Evolutionary conservation across 2,329 filamentous ascomycete genomes (phyloP).

Genomic region (Chaetomium olivaceum): DNA sequence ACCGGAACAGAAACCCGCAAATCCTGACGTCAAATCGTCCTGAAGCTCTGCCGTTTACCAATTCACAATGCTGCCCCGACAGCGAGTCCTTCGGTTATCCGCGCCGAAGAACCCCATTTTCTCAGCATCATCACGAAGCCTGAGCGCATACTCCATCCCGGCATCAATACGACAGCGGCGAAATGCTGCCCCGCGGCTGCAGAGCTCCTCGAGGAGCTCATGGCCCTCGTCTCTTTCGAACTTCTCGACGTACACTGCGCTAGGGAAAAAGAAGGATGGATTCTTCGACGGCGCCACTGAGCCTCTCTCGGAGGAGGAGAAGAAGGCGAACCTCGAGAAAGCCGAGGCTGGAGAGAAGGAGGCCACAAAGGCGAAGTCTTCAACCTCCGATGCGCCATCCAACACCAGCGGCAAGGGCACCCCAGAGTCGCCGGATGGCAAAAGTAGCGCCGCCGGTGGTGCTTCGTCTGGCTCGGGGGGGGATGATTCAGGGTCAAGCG

Average conservation of each 20-base stretch:
- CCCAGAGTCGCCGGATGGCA: slow-evolving; percentile 52
- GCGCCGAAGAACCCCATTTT: slow-evolving; percentile 24
- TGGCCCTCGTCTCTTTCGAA: slow-evolving; percentile 28
- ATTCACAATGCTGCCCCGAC: slow-evolving; percentile 33
- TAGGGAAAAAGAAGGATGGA: slow-evolving; percentile 46
- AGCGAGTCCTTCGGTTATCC: slow-evolving; percentile 30
- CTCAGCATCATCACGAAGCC: slow-evolving; percentile 23
- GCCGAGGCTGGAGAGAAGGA: slow-evolving; percentile 49
- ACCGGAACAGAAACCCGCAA: slow-evolving; percentile 16
- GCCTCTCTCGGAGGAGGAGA: slow-evolving; percentile 55
- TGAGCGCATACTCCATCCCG: slow-evolving; percentile 22
- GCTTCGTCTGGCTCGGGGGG: slow-evolving; percentile 50
- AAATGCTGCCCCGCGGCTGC: slow-evolving; percentile 21
- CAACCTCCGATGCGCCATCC: slow-evolving; percentile 43
- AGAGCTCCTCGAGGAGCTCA: slow-evolving; percentile 15
- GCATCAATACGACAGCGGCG: slow-evolving; percentile 23
- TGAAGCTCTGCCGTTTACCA: slow-evolving; percentile 7
- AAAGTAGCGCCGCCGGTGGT: slow-evolving; percentile 59
- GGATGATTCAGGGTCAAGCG: slow-evolving; percentile 53
- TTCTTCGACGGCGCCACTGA: slow-evolving; percentile 55
- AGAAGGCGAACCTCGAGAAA: slow-evolving; percentile 53
- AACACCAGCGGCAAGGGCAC: slow-evolving; percentile 43
- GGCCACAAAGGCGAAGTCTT: slow-evolving; percentile 48
- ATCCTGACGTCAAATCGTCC: slow-evolving; percentile 28
- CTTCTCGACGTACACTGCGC: slow-evolving; percentile 43